Percentiles rank a stretch among this genome's conserved stretches.
Evolutionary conservation across 1,284 basidiomycete genomes (phyloP).

Genomic region (Irpex sp.): DNA sequence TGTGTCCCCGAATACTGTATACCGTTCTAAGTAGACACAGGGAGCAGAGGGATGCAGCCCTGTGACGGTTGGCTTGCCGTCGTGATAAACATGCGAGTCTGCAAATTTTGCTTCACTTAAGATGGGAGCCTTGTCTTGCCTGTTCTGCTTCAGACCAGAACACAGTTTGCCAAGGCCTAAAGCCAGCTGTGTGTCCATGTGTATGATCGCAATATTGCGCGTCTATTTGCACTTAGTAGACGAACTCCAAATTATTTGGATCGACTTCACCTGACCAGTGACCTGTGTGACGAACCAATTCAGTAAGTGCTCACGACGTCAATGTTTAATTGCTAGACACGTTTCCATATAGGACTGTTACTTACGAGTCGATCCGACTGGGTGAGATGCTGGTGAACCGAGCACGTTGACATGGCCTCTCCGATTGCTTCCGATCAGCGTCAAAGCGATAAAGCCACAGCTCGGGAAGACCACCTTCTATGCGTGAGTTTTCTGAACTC

Average conservation of each 20-base stretch:
- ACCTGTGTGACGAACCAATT: background rate
- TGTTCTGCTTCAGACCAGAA: too few species aligned
- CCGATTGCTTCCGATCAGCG: background rate
- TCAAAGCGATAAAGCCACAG: too few species aligned
- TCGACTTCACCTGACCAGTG: background rate
- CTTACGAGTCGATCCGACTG: background rate
- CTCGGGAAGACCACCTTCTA: background rate
- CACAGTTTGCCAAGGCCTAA: background rate
- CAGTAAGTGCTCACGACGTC: background rate
- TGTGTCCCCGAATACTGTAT: too few species aligned
- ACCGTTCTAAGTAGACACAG: too few species aligned
- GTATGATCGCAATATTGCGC: background rate
- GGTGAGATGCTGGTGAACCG: background rate
- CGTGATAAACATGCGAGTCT: too few species aligned
- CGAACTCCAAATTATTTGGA: background rate
- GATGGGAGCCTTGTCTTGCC: too few species aligned
- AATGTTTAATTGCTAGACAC: background rate
- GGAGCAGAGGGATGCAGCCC: too few species aligned
- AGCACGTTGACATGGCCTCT: background rate
- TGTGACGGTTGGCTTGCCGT: too few species aligned
- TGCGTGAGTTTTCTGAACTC: background rate
- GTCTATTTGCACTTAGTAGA: background rate
- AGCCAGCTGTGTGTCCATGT: background rate
- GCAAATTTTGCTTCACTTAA: too few species aligned
- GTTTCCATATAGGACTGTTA: background rate